Conservation (phyloP, 2,329 filamentous ascomycete genomes). For the Penicillium sp. region DNA sequence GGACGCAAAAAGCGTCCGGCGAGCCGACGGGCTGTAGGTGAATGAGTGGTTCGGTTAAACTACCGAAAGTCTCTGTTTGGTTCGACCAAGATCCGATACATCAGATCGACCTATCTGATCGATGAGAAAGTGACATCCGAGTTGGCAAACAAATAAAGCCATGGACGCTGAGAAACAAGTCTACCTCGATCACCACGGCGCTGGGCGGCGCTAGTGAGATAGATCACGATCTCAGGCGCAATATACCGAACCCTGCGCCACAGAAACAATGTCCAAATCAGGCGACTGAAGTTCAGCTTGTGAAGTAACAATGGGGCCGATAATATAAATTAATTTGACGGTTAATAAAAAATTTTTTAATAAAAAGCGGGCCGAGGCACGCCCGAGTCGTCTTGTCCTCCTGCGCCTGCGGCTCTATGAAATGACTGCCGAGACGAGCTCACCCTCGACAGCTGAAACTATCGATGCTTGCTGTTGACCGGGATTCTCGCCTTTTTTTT, state of each 20-base stretch:
- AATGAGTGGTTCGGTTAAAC: neutral
- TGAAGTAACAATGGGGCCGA: neutral
- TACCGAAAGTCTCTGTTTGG: neutral
- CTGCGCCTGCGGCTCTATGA: neutral
- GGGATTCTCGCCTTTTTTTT: conserved; percentile 1
- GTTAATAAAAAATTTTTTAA: neutral
- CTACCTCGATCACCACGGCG: conserved; percentile 1
- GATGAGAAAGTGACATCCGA: neutral
- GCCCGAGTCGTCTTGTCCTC: neutral
- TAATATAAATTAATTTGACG: conserved; percentile 1
- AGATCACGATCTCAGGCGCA: conserved; percentile 4
- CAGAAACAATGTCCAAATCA: neutral
- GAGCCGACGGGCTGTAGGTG: conserved; percentile 5
- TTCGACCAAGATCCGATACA: conserved; percentile 3
- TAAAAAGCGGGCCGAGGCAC: neutral
- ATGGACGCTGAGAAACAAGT: conserved; percentile 3
- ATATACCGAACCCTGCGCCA: conserved; percentile 6
- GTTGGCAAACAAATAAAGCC: conserved; percentile 3
- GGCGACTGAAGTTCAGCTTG: neutral
- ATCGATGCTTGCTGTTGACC: neutral
- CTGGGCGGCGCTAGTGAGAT: conserved; percentile 5
- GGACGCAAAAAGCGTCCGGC: conserved; percentile 1
- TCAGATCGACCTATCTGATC: conserved; percentile 9
- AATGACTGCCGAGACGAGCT: neutral
- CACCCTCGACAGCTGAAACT: neutral